Percentiles rank a stretch among this genome's conserved stretches.
Conservation (phyloP, 2,329 filamentous ascomycete genomes). For the Fusarium setosum region DNA sequence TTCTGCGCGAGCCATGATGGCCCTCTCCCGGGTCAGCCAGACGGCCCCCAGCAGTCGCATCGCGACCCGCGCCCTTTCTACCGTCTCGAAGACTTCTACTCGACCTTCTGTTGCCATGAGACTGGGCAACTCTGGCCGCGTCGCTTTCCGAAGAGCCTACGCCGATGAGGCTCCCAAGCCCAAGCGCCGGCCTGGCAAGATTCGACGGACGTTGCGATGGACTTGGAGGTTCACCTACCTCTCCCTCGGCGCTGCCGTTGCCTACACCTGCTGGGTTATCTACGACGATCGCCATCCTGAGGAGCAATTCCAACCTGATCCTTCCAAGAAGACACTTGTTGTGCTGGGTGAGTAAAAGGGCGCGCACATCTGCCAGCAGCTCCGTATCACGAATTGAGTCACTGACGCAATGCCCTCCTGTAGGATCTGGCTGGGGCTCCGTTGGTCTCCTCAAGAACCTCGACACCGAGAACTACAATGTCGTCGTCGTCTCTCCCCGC, state of each 20-base stretch:
- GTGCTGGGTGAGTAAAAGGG: slow-evolving; percentile 77
- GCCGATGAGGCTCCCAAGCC: slow-evolving; percentile 63
- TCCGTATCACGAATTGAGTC: slow-evolving; percentile 20
- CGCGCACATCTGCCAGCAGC: slow-evolving; percentile 6
- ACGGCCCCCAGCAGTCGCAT: slow-evolving; percentile 45
- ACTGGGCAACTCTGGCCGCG: slow-evolving; percentile 50
- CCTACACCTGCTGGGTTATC: slow-evolving; percentile 82
- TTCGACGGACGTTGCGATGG: slow-evolving; percentile 79
- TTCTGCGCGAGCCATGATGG: slow-evolving; percentile 56
- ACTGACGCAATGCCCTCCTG: slow-evolving; percentile 37
- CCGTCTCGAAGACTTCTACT: slow-evolving; percentile 43
- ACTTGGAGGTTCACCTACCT: slow-evolving; percentile 86
- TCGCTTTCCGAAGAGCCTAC: slow-evolving; percentile 58
- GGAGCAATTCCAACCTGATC: slow-evolving; percentile 83
- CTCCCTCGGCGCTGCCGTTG: slow-evolving; percentile 75
- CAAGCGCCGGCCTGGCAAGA: slow-evolving; percentile 65
- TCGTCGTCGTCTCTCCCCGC: slow-evolving; percentile 95
- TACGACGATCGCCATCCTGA: slow-evolving; percentile 84
- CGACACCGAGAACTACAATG: slow-evolving; percentile 99
- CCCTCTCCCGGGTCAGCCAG: slow-evolving; percentile 47
- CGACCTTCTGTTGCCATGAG: slow-evolving; percentile 49
- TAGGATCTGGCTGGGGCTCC: slow-evolving; percentile 95
- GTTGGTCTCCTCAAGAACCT: slow-evolving; percentile 98
- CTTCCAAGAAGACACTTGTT: slow-evolving; percentile 95
- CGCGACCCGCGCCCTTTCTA: slow-evolving; percentile 49